phyloP scores from a whole-genome alignment of 257 asterid species.

The Catharanthus roseus region DNA sequence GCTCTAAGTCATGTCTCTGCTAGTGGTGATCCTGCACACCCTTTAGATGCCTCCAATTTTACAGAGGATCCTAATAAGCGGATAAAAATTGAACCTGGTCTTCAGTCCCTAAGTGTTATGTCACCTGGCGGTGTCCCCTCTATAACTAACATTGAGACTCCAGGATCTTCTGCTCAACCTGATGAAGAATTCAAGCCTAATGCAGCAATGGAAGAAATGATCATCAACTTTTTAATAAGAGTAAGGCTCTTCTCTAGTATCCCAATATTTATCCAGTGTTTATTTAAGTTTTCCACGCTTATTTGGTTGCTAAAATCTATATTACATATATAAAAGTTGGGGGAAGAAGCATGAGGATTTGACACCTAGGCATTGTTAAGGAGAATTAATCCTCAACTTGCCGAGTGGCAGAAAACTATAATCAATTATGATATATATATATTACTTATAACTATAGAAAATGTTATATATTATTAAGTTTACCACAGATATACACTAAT shows the following conservation, averaged over 20 bases:
- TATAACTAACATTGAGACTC: slow-evolving; percentile 87
- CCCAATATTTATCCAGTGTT: neutral
- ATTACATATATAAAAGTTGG: too few species aligned
- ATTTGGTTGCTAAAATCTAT: neutral
- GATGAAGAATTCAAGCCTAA: slow-evolving; percentile 99
- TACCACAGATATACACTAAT: too few species aligned
- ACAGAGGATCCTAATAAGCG: slow-evolving; percentile 89
- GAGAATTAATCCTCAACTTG: too few species aligned
- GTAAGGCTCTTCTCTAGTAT: slow-evolving; percentile 34
- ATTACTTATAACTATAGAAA: too few species aligned
- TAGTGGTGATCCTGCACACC: slow-evolving; percentile 58
- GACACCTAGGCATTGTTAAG: too few species aligned
- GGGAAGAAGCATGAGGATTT: too few species aligned
- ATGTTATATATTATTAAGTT: too few species aligned
- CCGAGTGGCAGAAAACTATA: too few species aligned
- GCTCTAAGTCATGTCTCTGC: slow-evolving; percentile 44
- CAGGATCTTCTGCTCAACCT: slow-evolving; percentile 89
- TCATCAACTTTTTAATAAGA: slow-evolving; percentile 92
- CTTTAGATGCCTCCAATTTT: slow-evolving; percentile 73
- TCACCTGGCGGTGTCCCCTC: slow-evolving; percentile 96
- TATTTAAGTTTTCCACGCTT: neutral
- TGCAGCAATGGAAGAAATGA: slow-evolving; percentile 99
- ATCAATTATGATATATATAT: too few species aligned
- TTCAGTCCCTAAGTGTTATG: slow-evolving; percentile 89
- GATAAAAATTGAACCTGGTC: slow-evolving; percentile 95